phyloP scores from a whole-genome alignment of 208 protist genomes.

The Perkinsela sp. region DNA sequence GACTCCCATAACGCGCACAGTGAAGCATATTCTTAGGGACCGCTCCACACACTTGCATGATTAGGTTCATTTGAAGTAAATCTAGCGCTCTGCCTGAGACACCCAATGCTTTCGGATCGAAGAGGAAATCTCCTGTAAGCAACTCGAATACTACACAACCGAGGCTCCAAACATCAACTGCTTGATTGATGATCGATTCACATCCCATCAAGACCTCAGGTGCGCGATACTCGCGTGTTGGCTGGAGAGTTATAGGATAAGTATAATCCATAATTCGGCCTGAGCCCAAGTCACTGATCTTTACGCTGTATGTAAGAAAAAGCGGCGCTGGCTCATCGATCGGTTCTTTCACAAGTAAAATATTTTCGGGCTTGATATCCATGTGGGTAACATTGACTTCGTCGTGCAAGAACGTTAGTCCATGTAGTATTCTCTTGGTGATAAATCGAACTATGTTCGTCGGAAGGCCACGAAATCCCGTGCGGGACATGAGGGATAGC shows the following conservation, averaged over 20 bases:
- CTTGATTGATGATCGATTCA: conserved; percentile 14
- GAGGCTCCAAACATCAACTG: conserved; percentile 68
- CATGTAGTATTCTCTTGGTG: conserved; percentile 44
- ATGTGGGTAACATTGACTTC: conserved; percentile 82
- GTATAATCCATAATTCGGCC: neutral
- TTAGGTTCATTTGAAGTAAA: conserved; percentile 65
- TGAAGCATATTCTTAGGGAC: conserved; percentile 53
- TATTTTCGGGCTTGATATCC: conserved; percentile 85
- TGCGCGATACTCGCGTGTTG: conserved; percentile 67
- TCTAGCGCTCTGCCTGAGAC: conserved; percentile 24
- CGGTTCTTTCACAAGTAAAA: conserved; percentile 30
- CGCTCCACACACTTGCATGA: conserved; percentile 69
- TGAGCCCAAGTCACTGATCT: conserved; percentile 23
- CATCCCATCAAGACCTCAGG: conserved; percentile 70
- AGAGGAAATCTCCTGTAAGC: conserved; percentile 69
- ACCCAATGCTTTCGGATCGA: conserved; percentile 65
- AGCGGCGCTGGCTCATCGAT: neutral
- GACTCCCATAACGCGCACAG: conserved; percentile 24
- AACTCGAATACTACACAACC: conserved; percentile 76
- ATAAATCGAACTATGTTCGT: conserved; percentile 74
- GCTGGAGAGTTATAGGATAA: conserved; percentile 9
- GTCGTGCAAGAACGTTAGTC: conserved; percentile 70
- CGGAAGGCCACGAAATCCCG: conserved; percentile 77
- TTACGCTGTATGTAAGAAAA: conserved; percentile 2
- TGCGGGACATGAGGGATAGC: conserved; percentile 75